Conservation (phyloP, 2,329 filamentous ascomycete genomes). For the Nemania abortiva region DNA sequence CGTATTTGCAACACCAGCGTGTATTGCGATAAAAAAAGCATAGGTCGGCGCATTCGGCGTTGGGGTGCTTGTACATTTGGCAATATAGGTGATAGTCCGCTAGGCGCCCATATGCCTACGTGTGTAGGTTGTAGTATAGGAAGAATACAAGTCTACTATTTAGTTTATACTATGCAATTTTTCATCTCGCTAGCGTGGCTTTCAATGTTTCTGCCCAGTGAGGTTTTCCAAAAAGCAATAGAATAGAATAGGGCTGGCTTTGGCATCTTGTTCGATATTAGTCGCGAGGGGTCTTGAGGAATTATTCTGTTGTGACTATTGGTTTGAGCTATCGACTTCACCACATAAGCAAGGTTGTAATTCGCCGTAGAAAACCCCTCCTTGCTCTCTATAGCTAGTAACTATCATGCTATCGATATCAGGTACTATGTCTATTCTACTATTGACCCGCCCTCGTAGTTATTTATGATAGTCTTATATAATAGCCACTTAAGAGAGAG, state of each 20-base stretch:
- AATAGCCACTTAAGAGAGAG: too few species aligned
- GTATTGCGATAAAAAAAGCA: slow-evolving; percentile 30
- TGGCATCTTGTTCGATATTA: too few species aligned
- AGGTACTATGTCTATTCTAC: too few species aligned
- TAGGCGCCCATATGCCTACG: slow-evolving; percentile 3
- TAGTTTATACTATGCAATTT: background rate
- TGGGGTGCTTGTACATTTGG: slow-evolving; percentile 26
- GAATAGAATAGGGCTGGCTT: background rate
- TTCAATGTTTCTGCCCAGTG: background rate
- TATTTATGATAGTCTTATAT: too few species aligned
- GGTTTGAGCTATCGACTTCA: too few species aligned
- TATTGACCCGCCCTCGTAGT: too few species aligned
- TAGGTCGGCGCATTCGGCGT: slow-evolving; percentile 39
- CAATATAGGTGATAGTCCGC: slow-evolving; percentile 13
- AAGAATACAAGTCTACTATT: slow-evolving; percentile 9
- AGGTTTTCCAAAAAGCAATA: background rate
- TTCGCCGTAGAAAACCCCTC: too few species aligned
- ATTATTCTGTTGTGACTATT: too few species aligned
- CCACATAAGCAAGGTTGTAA: too few species aligned
- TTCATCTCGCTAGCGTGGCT: background rate
- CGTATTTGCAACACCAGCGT: slow-evolving; percentile 24
- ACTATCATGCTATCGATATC: too few species aligned
- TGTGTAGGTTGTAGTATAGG: background rate
- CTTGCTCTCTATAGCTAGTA: too few species aligned
- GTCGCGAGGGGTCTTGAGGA: too few species aligned